A percentile compares a stretch with the other conserved stretches of the same genome.
phyloP scores from a whole-genome alignment of 2,329 filamentous ascomycete genomes.

The Ophiosphaerella korrae region DNA sequence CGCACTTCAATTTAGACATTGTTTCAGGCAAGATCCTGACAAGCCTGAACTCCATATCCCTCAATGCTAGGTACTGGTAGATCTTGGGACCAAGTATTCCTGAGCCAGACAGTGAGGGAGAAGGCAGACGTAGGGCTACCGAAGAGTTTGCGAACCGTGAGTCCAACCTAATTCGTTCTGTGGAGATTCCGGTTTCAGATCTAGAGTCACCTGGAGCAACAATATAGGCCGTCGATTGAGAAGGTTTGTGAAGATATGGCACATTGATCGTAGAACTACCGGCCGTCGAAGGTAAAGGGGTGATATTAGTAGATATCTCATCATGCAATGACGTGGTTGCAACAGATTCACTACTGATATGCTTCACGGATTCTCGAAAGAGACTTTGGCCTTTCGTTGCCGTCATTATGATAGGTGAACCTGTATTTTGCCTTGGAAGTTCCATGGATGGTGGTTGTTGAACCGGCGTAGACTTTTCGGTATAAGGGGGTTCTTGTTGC shows the following conservation, averaged over 20 bases:
- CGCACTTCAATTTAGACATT: slow-evolving; percentile 22
- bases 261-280: too few relatives aligned
- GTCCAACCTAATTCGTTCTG: not conserved
- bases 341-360: too few relatives aligned
- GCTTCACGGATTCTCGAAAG: too few relatives aligned
- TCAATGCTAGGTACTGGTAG: slow-evolving; percentile 15
- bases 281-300: not conserved
- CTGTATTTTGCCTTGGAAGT: too few relatives aligned
- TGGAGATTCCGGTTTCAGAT: not conserved
- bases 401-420: too few relatives aligned
- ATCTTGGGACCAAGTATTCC: slow-evolving; percentile 10
- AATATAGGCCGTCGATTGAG: not conserved
- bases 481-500: too few relatives aligned
- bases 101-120: not conserved
- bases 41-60: slow-evolving; percentile 15
- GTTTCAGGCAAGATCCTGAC: slow-evolving; percentile 15
- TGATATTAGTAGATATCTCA: not conserved
- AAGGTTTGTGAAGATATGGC: too few relatives aligned
- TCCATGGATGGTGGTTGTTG: too few relatives aligned
- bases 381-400: too few relatives aligned
- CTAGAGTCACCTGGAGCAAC: not conserved
- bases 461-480: too few relatives aligned
- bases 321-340: too few relatives aligned
- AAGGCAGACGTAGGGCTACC: not conserved
- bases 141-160: not conserved